A percentile compares a stretch with the other conserved stretches of the same genome.
phyloP scores from a whole-genome alignment of 2,329 filamentous ascomycete genomes.

The Aureobasidium sp. region DNA sequence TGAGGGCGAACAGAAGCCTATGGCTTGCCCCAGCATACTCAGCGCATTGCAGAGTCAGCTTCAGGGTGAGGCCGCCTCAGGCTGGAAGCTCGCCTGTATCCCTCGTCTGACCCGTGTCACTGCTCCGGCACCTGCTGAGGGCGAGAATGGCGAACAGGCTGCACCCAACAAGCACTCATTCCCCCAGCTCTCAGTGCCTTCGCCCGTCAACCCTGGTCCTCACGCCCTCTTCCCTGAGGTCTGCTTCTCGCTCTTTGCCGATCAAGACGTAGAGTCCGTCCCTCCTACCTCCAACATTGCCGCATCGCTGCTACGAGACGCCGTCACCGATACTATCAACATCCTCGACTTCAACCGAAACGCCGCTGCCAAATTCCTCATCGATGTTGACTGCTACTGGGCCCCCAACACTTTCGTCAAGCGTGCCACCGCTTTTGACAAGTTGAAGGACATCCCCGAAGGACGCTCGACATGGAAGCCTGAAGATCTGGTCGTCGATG shows the following conservation, averaged over 20 bases:
- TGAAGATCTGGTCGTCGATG: conserved; percentile 94
- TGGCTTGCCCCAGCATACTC: conserved; percentile 62
- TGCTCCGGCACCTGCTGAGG: conserved; percentile 27
- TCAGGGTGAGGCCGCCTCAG: conserved; percentile 61
- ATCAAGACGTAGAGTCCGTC: conserved; percentile 78
- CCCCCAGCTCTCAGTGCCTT: conserved; percentile 66
- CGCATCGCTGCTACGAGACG: conserved; percentile 75
- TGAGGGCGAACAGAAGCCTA: conserved; percentile 53
- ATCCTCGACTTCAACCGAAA: conserved; percentile 88
- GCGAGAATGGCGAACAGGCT: conserved; percentile 51
- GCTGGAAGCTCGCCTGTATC: conserved; percentile 65
- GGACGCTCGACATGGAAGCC: conserved; percentile 86
- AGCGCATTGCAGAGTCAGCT: conserved; percentile 80
- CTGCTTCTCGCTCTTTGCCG: conserved; percentile 84
- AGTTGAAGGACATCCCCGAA: conserved; percentile 59
- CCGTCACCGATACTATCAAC: conserved; percentile 86
- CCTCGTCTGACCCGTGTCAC: conserved; percentile 44
- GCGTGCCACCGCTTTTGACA: conserved; percentile 85
- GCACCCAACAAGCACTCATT: conserved; percentile 61
- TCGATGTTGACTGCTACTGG: conserved; percentile 94
- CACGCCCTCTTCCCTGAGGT: conserved; percentile 82
- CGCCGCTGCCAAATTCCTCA: conserved; percentile 75
- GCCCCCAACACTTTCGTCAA: conserved; percentile 84
- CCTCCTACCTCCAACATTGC: conserved; percentile 68
- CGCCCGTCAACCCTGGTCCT: conserved; percentile 64